Evolutionary conservation across 2,329 filamentous ascomycete species (phyloP), one percentile per base, ranked within the genome.

Genomic region (Rugonectria rugulosa): DNA sequence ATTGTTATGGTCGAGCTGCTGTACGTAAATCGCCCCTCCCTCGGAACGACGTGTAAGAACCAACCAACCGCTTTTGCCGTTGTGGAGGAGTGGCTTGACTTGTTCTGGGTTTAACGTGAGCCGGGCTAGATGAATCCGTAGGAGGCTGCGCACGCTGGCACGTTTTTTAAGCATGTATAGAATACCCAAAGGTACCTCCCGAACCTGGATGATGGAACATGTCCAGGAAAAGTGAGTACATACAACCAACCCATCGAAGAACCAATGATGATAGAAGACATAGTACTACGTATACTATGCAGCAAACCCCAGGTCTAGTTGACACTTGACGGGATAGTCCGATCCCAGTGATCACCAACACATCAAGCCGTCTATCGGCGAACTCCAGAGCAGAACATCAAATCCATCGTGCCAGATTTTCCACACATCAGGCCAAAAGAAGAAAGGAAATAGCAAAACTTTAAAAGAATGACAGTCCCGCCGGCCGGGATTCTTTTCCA

Each of bases 1-100:
- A n/a, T n/a, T n/a, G n/a, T n/a, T n/a, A n/a, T 56, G 48, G 48
- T 17, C 21, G 38, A 34, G 23, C 45, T 51, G 43, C 46, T 50
- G 53, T 56, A 50, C 46, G 53, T 50, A 56, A 56, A 50, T 38
- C 34, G 53, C 40, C 53, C 53, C 53, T 40, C 46, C 27, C 44
- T 19, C 26, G 29, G 40, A 56, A 32, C 5, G 12, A 11, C 12
- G 29, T 32, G 29, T 14, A 11, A 14, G 29, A 32, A 32, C 29
- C 7, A 32, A 32, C 53, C 46, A 40, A 42, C 53, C 46, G 26
- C 38, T 26, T 38, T 44, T 24, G 26, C 43, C 51, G 38, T 41
- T 41, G 17, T 49, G 45, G 45, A 45, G 20, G 21, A 23, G 52
- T 44, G 52, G 52, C 45, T 49, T 44, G 46, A 29, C 37, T 38